These are phyloP conservation scores for Eruca vesicaria DNA, from an alignment of 441 rosid species.

Conservation along the genomic window DNA sequence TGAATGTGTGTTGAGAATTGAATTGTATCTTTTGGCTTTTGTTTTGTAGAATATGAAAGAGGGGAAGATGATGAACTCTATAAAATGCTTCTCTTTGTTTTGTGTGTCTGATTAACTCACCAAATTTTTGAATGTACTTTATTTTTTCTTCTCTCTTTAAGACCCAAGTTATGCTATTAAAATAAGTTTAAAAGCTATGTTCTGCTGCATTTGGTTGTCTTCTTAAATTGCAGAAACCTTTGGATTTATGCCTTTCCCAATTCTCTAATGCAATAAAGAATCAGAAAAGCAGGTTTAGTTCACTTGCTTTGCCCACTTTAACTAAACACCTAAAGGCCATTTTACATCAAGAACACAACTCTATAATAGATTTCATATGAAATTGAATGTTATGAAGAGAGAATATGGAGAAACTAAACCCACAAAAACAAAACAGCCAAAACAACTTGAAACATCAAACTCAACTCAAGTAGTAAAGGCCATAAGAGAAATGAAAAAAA, in stretches of 20 bases:
- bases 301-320: background rate
- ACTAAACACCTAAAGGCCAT: background rate
- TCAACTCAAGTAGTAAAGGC: slow-evolving; percentile 6
- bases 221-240: background rate
- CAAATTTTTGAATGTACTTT: too few species aligned
- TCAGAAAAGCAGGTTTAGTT: background rate
- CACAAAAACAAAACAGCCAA: background rate
- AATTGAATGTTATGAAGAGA: slow-evolving; percentile 24
- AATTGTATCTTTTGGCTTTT: too few species aligned
- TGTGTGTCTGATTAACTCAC: background rate
- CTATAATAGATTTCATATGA: slow-evolving; percentile 18
- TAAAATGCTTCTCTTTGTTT: too few species aligned
- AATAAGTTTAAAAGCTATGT: background rate
- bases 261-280: background rate
- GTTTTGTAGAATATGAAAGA: slow-evolving; percentile 56
- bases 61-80: slow-evolving; percentile 23
- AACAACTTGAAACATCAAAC: slow-evolving; percentile 24
- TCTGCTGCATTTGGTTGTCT: background rate
- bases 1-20: too few species aligned
- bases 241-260: background rate
- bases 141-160: too few species aligned
- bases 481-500: background rate
- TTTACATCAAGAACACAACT: slow-evolving; percentile 15
- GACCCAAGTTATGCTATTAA: background rate
- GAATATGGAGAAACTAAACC: slow-evolving; percentile 13